phyloP scores from a whole-genome alignment of 345 rosid genomes.

The Gossypium raimondii region DNA sequence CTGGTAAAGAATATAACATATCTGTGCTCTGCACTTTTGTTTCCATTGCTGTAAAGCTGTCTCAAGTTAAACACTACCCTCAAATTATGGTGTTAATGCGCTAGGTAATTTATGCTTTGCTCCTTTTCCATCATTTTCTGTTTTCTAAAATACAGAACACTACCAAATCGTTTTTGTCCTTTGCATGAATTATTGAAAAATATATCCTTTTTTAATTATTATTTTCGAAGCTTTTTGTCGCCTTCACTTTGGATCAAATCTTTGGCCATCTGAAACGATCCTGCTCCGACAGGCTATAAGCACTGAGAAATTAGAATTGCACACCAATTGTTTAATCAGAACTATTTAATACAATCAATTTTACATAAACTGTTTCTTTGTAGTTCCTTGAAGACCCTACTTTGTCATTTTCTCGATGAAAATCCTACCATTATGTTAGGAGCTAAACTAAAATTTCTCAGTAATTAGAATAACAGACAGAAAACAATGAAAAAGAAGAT shows the following conservation, averaged over 20 bases:
- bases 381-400: too few species aligned
- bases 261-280: background rate
- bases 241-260: background rate
- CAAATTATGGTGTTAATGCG: background rate
- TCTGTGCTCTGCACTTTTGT: background rate
- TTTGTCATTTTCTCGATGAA: too few species aligned
- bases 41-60: background rate
- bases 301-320: too few species aligned
- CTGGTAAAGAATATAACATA: constrained; percentile 21
- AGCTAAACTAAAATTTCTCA: too few species aligned
- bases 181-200: background rate
- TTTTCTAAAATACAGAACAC: background rate
- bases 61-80: background rate
- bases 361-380: too few species aligned
- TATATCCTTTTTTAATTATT: background rate
- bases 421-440: too few species aligned
- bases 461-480: too few species aligned
- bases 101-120: background rate
- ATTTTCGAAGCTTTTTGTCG: background rate
- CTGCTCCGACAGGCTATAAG: background rate
- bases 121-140: constrained; percentile 14
- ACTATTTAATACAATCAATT: too few species aligned
- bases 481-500: too few species aligned
- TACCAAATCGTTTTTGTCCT: background rate
- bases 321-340: too few species aligned